These are phyloP conservation scores for Acer yangbiense DNA, from an alignment of 345 rosid genomes.

Conservation along the genomic window DNA sequence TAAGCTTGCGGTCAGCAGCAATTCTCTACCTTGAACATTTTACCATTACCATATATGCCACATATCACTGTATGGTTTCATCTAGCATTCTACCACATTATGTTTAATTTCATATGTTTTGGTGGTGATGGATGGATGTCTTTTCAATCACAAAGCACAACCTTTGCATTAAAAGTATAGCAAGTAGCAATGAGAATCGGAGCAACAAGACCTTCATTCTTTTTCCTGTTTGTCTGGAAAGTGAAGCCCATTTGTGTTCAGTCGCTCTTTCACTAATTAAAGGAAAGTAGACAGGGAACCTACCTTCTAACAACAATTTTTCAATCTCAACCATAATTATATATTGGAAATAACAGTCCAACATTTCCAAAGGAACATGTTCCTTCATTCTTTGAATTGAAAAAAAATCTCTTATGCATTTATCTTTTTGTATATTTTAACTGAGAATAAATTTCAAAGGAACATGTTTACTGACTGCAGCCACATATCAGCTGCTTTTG, in stretches of 20 bases:
- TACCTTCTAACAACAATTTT: not conserved
- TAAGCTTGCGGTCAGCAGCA: not conserved
- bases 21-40: not conserved
- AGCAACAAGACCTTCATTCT: not conserved
- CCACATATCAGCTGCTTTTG: not conserved
- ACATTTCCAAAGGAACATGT: not conserved
- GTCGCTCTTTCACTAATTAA: not conserved
- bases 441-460: constrained; percentile 5
- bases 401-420: not conserved
- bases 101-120: not conserved
- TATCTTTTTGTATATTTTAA: too few relatives aligned
- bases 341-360: not conserved
- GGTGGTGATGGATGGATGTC: not conserved
- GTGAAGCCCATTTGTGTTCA: not conserved
- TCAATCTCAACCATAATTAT: not conserved
- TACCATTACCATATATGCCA: not conserved
- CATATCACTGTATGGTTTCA: not conserved
- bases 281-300: not conserved
- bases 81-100: not conserved
- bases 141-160: not conserved
- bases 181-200: not conserved
- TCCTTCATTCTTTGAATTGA: not conserved
- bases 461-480: not conserved
- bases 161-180: not conserved
- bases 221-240: not conserved